Evolutionary conservation across 805 yeast genomes (phyloP).

Genomic region (Kluyveromyces wickerhamii): DNA sequence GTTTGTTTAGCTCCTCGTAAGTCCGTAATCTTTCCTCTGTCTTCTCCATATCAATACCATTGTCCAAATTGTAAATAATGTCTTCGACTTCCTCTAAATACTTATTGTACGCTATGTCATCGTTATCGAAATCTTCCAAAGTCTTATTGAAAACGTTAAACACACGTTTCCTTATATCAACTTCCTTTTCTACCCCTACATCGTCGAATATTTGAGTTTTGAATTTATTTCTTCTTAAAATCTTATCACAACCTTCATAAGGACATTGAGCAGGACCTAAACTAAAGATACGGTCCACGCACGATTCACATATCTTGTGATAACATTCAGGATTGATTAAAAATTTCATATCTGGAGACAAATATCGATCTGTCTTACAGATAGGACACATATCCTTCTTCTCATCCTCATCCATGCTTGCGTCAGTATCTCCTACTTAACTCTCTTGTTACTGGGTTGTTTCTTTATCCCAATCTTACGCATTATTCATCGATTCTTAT

Average conservation of each 20-base stretch:
- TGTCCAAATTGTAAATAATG: constrained; percentile 65
- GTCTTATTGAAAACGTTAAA: constrained; percentile 72
- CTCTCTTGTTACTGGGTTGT: too few relatives aligned
- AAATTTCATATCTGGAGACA: constrained; percentile 88
- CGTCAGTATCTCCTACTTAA: too few relatives aligned
- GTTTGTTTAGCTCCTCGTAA: constrained; percentile 67
- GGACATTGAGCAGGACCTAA: constrained; percentile 98
- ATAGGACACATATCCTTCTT: constrained; percentile 88
- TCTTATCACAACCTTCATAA: constrained; percentile 82
- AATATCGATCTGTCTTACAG: constrained; percentile 89
- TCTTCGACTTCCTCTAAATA: constrained; percentile 82
- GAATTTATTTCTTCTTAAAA: constrained; percentile 78
- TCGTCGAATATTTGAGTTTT: constrained; percentile 92
- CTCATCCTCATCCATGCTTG: constrained; percentile 39
- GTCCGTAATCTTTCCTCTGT: constrained; percentile 59
- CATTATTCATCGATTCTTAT: too few relatives aligned
- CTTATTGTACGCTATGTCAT: constrained; percentile 54
- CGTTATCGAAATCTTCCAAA: constrained; percentile 55
- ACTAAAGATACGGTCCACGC: constrained; percentile 91
- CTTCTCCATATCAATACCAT: constrained; percentile 58
- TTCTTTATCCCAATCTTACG: too few relatives aligned
- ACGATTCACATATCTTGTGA: constrained; percentile 93
- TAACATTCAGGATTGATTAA: constrained; percentile 95
- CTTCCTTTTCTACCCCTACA: constrained; percentile 80
- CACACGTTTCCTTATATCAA: constrained; percentile 80